Conservation (phyloP, 257 asterid species). For the Mentha longifolia region DNA sequence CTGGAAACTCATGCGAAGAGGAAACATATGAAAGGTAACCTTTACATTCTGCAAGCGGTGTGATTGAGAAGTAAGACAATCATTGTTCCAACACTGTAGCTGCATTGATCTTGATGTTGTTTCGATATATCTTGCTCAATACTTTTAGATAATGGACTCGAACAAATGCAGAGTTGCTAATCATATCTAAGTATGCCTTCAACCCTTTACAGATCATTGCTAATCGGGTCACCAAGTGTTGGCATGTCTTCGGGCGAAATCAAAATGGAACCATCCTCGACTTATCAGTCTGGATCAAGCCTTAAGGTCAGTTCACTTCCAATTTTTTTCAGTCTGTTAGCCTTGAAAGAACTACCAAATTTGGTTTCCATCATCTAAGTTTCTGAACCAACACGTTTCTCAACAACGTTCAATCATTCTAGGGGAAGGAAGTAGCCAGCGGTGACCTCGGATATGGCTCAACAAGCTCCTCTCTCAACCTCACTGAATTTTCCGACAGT, state of each 20-base stretch:
- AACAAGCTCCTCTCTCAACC: constrained; percentile 35
- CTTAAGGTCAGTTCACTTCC: constrained; percentile 57
- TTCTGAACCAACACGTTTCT: neutral
- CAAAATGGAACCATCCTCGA: constrained; percentile 48
- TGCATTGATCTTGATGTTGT: too few relatives aligned
- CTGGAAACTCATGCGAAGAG: constrained; percentile 91
- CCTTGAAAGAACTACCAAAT: neutral
- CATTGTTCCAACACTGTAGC: too few relatives aligned
- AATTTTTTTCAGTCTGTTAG: neutral
- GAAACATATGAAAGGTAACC: constrained; percentile 74
- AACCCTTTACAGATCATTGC: constrained; percentile 60
- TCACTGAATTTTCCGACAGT: constrained; percentile 55
- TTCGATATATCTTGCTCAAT: too few relatives aligned
- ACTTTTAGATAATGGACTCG: neutral
- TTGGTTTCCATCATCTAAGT: neutral
- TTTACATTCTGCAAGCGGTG: neutral
- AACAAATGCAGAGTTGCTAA: neutral
- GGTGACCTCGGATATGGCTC: constrained; percentile 40
- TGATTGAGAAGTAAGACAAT: too few relatives aligned
- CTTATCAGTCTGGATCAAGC: constrained; percentile 49
- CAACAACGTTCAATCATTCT: neutral
- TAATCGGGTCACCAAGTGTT: constrained; percentile 50
- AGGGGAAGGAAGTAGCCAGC: constrained; percentile 54
- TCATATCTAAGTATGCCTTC: neutral
- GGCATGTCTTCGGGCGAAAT: constrained; percentile 54